Conservation (phyloP, 129 eudicot genomes). For the Tanacetum coccineum region DNA sequence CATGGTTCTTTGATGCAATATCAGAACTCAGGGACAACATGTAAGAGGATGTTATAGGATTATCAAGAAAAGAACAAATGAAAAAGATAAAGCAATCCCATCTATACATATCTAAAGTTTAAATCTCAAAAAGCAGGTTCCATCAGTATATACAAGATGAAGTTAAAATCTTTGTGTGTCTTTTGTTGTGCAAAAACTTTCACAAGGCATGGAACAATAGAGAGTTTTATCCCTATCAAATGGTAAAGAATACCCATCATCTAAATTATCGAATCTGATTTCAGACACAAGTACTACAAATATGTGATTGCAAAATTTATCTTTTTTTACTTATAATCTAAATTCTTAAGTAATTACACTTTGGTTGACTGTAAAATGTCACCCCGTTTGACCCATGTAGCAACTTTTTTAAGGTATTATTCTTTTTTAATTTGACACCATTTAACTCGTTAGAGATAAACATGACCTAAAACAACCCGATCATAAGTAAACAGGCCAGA, state of each 20-base stretch:
- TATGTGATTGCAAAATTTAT: conserved; percentile 25
- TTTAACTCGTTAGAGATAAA: no score
- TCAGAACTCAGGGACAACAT: no score
- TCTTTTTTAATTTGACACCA: background rate
- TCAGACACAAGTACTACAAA: conserved; percentile 70
- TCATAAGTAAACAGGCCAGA: background rate
- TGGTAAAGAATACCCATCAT: no score
- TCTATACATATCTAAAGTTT: background rate
- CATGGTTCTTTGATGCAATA: no score
- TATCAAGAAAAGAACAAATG: no score
- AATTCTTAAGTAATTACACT: no score
- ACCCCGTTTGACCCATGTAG: background rate
- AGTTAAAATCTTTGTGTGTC: conserved; percentile 41
- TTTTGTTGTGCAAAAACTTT: conserved; percentile 87
- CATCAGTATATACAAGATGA: conserved; percentile 43
- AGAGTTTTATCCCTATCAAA: no score
- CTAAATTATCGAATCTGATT: conserved; percentile 50
- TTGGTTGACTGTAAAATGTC: no score
- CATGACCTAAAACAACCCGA: no score
- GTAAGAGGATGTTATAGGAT: no score
- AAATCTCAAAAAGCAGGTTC: conserved; percentile 4
- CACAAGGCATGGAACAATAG: conserved; percentile 91
- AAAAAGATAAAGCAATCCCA: background rate
- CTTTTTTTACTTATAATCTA: background rate
- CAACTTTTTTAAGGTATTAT: background rate